Percentiles rank a stretch among this genome's conserved stretches.
Evolutionary conservation across 108 stramenopile species (phyloP).

Genomic region (Cyclotella baltica): DNA sequence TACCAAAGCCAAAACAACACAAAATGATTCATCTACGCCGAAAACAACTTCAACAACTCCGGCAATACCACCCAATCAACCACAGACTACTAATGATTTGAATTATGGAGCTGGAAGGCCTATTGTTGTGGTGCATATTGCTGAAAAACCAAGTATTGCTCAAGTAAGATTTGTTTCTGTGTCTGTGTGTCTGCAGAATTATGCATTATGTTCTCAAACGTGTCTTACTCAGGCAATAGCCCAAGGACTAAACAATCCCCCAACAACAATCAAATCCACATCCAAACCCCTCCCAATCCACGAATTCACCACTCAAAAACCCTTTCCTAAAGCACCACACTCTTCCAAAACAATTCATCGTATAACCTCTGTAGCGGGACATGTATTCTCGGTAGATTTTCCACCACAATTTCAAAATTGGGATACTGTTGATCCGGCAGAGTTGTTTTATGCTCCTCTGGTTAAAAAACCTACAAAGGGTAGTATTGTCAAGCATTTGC

Average conservation of each 20-base stretch:
- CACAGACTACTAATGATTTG: slow-evolving; percentile 84
- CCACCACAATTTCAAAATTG: slow-evolving; percentile 86
- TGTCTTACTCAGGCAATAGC: slow-evolving; percentile 63
- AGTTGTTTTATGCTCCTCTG: slow-evolving; percentile 86
- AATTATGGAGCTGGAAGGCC: slow-evolving; percentile 75
- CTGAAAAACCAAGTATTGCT: slow-evolving; percentile 88
- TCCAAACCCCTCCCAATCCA: slow-evolving; percentile 67
- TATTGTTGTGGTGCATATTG: slow-evolving; percentile 80
- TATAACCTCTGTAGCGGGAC: slow-evolving; percentile 95
- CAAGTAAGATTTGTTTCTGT: slow-evolving; percentile 25
- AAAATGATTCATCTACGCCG: neutral
- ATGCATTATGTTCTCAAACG: neutral
- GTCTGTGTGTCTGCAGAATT: no score
- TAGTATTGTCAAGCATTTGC: slow-evolving; percentile 84
- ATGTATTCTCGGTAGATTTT: slow-evolving; percentile 97
- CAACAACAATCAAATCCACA: slow-evolving; percentile 10
- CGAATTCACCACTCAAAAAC: slow-evolving; percentile 63
- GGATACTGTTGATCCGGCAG: slow-evolving; percentile 92
- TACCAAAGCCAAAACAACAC: neutral
- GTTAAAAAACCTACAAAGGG: slow-evolving; percentile 78
- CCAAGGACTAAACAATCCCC: slow-evolving; percentile 62
- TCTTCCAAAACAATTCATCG: slow-evolving; percentile 63
- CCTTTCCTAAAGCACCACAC: slow-evolving; percentile 82
- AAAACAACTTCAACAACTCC: slow-evolving; percentile 2
- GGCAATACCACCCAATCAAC: slow-evolving; percentile 76